Percentiles rank a stretch among this genome's conserved stretches.
Conservation (phyloP, 2,329 filamentous ascomycete species). For the Penicillium brevicompactum region DNA sequence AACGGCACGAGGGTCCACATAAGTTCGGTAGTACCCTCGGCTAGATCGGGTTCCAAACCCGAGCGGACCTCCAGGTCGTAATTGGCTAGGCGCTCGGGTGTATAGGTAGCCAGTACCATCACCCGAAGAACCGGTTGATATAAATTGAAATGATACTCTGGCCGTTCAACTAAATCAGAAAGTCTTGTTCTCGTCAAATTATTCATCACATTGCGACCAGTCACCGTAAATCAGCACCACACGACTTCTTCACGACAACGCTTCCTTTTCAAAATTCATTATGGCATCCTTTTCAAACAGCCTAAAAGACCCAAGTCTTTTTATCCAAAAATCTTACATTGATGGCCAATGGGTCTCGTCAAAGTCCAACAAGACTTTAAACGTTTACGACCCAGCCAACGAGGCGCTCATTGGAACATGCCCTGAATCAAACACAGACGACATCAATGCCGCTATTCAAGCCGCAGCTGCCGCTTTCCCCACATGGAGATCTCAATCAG, state of each 20-base stretch:
- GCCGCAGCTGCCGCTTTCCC: slow-evolving; percentile 4
- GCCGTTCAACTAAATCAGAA: neutral
- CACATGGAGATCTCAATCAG: neutral
- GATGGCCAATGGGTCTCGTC: slow-evolving; percentile 4
- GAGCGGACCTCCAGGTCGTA: neutral
- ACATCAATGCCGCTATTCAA: slow-evolving; percentile 5
- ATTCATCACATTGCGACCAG: neutral
- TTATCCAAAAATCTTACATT: slow-evolving; percentile 5
- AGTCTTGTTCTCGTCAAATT: neutral
- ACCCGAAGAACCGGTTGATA: neutral
- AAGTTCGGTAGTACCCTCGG: neutral
- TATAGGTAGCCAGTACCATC: neutral
- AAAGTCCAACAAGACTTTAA: slow-evolving; percentile 1
- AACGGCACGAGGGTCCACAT: neutral
- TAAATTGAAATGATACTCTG: neutral
- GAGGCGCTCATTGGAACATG: slow-evolving; percentile 3
- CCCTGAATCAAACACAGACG: slow-evolving; percentile 4
- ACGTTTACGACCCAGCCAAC: slow-evolving; percentile 6
- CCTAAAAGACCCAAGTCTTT: neutral
- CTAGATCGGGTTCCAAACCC: neutral
- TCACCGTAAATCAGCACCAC: neutral
- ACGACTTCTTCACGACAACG: neutral
- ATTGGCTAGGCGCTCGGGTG: neutral
- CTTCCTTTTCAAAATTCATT: neutral
- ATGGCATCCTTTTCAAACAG: neutral